Base-by-base conservation (phyloP, 495 filamentous ascomycete genomes). In the Aspergillus sparsus region DNA sequence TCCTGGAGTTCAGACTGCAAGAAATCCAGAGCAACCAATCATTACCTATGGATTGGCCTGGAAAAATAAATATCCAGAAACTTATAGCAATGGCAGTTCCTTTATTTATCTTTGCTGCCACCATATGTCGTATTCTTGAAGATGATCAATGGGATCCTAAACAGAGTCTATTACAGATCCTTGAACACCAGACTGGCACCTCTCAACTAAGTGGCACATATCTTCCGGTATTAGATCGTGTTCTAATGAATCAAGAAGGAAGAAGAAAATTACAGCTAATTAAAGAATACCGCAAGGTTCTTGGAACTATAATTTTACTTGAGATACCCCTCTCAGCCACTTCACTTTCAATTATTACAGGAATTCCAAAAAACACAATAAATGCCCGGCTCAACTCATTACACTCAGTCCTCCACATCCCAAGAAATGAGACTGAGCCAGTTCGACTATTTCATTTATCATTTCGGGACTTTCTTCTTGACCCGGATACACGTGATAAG, bases 11-110 rank as follows among this genome's bases (percentile, higher is more conserved):
- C 13, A 46, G 66, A 39, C 53, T 76, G 33, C 13, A 10, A 8
- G 10, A 21, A 9, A 67, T 74, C 9, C 57, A 52, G 13, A 11
- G 64, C 6, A 15, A 62, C 12, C 55, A 50, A n/a, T 11, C 49
- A 0, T 32, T 72, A 47, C n/a, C 60, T 27, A 5, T 27, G 31
- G 55, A 66, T n/a, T 85, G 81, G 82, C 82, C 82, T 1, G 71
- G 70, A 7, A 12, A 67, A 31, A 55, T 55, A 0, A 51, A 7
- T n/a, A 37, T 67, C 18, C 7, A 60, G 32, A 37, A 7, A 5
- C 42, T 74, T 15, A 58, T 68, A 1, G 55, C 36, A 5, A 65
- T 53, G 54, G 44, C 68, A 4, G 60, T 72, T 31, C 69, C 66
- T 8, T 53, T 75, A 9, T 75, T 76, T 52, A 76, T 76, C 42